Evolutionary conservation across 805 yeast genomes (phyloP).

Genomic region (Pichia ethanolica): DNA sequence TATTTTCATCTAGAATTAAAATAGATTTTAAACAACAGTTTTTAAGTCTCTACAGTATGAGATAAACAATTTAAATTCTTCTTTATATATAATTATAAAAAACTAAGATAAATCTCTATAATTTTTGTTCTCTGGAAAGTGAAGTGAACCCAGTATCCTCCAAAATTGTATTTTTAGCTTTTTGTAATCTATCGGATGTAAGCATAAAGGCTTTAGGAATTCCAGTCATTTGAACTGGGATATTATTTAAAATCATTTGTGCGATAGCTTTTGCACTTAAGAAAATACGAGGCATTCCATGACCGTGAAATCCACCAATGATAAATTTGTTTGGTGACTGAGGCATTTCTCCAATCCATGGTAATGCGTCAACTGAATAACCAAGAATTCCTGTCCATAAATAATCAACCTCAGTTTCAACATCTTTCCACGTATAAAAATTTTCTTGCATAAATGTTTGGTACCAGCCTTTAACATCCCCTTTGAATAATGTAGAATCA

Average conservation of each 20-base stretch:
- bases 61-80: too few species aligned
- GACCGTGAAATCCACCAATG: conserved; percentile 43
- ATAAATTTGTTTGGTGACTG: conserved; percentile 27
- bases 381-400: conserved; percentile 44
- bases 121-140: not conserved
- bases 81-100: too few species aligned
- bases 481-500: conserved; percentile 26
- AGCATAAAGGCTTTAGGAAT: conserved; percentile 19
- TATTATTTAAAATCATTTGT: conserved; percentile 9
- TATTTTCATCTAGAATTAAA: too few species aligned
- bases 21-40: too few species aligned
- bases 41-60: too few species aligned
- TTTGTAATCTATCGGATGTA: conserved; percentile 14
- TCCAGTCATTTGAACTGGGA: not conserved
- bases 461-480: conserved; percentile 20
- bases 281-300: conserved; percentile 44
- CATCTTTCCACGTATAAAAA: conserved; percentile 16
- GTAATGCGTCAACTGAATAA: conserved; percentile 33
- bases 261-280: conserved; percentile 33
- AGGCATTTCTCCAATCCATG: conserved; percentile 37
- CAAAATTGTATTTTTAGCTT: conserved; percentile 12
- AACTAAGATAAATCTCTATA: not conserved
- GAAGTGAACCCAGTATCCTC: not conserved
- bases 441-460: conserved; percentile 25
- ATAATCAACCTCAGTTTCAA: conserved; percentile 24